phyloP scores from a whole-genome alignment of 116 monocot genomes.

The Cymodocea nodosa region DNA sequence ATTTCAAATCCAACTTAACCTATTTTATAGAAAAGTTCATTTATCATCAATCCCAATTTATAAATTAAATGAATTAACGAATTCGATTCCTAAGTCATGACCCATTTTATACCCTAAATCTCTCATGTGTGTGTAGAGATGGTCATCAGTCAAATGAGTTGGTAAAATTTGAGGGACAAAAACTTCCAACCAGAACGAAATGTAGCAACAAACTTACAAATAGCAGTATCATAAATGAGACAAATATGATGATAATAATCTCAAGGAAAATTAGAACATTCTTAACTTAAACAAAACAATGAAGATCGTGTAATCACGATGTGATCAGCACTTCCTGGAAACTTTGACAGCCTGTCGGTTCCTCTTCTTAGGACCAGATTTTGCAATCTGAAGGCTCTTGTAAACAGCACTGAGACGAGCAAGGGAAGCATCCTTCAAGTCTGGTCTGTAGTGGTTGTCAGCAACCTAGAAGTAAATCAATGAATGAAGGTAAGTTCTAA shows the following conservation, averaged over 20 bases:
- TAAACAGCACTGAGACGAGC: slow-evolving; percentile 60
- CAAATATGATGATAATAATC: neutral
- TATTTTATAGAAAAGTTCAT: too few species aligned
- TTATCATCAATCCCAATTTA: too few species aligned
- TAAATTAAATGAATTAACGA: too few species aligned
- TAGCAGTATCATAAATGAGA: too few species aligned
- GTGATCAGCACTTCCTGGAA: neutral
- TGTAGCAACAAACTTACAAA: too few species aligned
- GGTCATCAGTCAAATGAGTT: too few species aligned
- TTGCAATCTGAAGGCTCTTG: slow-evolving; percentile 60
- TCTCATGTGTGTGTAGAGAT: too few species aligned
- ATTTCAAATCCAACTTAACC: too few species aligned
- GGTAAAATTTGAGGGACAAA: too few species aligned
- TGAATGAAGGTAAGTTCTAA: neutral
- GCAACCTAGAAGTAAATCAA: slow-evolving; percentile 32
- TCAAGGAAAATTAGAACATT: neutral
- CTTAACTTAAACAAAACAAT: neutral
- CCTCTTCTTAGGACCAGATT: slow-evolving; percentile 78
- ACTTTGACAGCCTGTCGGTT: slow-evolving; percentile 39
- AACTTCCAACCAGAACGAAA: too few species aligned
- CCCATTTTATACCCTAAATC: too few species aligned
- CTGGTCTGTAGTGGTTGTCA: slow-evolving; percentile 73
- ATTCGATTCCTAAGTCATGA: too few species aligned
- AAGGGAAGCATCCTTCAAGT: slow-evolving; percentile 69
- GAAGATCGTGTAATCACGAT: neutral